Conservation (phyloP, 73 alveolate species). For the Paramecium caudatum region DNA sequence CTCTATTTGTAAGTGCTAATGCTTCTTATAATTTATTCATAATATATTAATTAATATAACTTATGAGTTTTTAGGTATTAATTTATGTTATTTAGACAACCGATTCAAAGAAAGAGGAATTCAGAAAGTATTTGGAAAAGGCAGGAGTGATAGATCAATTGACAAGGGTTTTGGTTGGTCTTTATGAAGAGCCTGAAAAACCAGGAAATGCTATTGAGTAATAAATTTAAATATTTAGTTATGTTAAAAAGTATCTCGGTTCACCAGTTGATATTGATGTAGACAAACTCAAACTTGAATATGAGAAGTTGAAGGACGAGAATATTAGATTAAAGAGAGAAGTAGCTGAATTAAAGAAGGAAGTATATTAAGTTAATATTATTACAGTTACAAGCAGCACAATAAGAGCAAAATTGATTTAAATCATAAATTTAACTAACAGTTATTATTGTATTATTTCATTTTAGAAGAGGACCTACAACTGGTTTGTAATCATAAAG, state of each 20-base stretch:
- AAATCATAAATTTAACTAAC: no score
- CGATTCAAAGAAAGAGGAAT: slow-evolving; percentile 96
- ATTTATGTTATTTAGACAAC: slow-evolving; percentile 72
- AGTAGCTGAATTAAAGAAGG: slow-evolving; percentile 90
- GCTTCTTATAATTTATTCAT: no score
- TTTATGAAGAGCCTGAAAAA: slow-evolving; percentile 96
- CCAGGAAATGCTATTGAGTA: slow-evolving; percentile 94
- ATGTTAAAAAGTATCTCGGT: slow-evolving; percentile 89
- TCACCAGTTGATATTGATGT: slow-evolving; percentile 95
- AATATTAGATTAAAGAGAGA: slow-evolving; percentile 85
- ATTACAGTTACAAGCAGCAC: slow-evolving; percentile 11
- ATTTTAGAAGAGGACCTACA: slow-evolving; percentile 69
- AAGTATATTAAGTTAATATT: slow-evolving; percentile 37
- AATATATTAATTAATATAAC: no score
- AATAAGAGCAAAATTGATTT: slow-evolving; percentile 23
- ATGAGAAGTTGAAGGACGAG: slow-evolving; percentile 89
- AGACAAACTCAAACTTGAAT: slow-evolving; percentile 88
- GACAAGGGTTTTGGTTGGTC: slow-evolving; percentile 93
- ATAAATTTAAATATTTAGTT: slow-evolving; percentile 68
- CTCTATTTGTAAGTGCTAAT: no score
- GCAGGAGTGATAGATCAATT: slow-evolving; percentile 94
- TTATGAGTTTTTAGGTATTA: slow-evolving; percentile 77
- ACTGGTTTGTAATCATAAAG: slow-evolving; percentile 74
- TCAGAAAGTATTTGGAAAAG: slow-evolving; percentile 94
- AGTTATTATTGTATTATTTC: no score